Evolutionary conservation across 2,329 filamentous ascomycete species (phyloP).

Genomic region (Ophiostoma ips): DNA sequence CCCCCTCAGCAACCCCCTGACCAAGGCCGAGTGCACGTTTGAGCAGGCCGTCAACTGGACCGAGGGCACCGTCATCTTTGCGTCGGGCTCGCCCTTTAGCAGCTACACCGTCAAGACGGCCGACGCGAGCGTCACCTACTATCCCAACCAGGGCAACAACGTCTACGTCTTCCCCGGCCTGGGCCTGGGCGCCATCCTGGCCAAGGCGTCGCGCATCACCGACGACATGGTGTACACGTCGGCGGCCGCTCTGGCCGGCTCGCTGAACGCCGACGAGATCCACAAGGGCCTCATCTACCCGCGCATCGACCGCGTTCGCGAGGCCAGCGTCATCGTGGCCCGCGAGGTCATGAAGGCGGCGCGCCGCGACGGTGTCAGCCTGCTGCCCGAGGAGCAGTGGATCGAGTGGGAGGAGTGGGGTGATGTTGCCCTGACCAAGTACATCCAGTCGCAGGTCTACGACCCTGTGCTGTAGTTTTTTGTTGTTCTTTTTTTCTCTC

Average conservation of each 20-base stretch:
- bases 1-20: slow-evolving; percentile 89
- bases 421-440: slow-evolving; percentile 45
- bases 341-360: slow-evolving; percentile 89
- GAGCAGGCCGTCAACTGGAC: slow-evolving; percentile 87
- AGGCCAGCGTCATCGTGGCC: slow-evolving; percentile 75
- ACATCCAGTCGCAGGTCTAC: slow-evolving; percentile 47
- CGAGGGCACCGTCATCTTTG: slow-evolving; percentile 82
- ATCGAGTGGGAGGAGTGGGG: slow-evolving; percentile 61
- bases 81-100: slow-evolving; percentile 85
- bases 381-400: slow-evolving; percentile 54
- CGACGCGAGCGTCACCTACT: slow-evolving; percentile 50
- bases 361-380: slow-evolving; percentile 64
- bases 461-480: slow-evolving; percentile 29
- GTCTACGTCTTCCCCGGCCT: slow-evolving; percentile 95
- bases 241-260: slow-evolving; percentile 64
- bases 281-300: slow-evolving; percentile 81
- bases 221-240: slow-evolving; percentile 96
- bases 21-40: slow-evolving; percentile 95
- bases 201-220: slow-evolving; percentile 74
- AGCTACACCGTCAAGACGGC: slow-evolving; percentile 50
- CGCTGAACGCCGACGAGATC: slow-evolving; percentile 69
- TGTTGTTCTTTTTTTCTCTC: background rate
- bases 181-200: slow-evolving; percentile 81
- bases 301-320: slow-evolving; percentile 76
- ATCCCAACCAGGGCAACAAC: slow-evolving; percentile 74